Conservation (phyloP, 208 protist species). For the Vickermania ingenoplastis region DNA sequence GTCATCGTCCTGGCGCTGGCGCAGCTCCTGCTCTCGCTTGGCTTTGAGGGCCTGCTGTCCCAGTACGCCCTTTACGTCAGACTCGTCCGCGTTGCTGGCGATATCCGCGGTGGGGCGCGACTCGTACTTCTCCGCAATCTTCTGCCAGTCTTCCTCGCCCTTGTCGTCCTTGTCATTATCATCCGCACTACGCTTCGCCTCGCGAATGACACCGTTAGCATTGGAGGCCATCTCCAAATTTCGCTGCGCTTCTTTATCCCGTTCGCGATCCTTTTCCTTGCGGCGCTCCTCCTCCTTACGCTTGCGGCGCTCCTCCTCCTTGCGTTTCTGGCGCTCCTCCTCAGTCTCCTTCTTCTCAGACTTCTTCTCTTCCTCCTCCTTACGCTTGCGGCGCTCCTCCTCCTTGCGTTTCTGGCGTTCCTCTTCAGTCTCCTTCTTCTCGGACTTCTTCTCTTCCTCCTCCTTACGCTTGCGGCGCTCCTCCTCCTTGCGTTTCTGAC, state of each 20-base stretch:
- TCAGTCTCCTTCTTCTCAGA: conserved; percentile 2
- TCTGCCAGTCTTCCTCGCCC: conserved; percentile 60
- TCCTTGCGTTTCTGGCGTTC: conserved; percentile 1
- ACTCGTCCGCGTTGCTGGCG: conserved; percentile 29
- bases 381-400: neutral
- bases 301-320: conserved; percentile 10
- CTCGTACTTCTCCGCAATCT: conserved; percentile 67
- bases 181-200: conserved; percentile 25
- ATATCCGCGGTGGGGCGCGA: conserved; percentile 19
- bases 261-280: conserved; percentile 14
- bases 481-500: conserved; percentile 47
- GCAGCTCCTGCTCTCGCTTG: conserved; percentile 72
- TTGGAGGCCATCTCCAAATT: conserved; percentile 13
- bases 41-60: conserved; percentile 79
- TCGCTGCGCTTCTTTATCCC: conserved; percentile 19
- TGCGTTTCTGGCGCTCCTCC: conserved; percentile 10
- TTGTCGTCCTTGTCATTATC: conserved; percentile 10
- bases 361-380: conserved; percentile 4
- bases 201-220: conserved; percentile 47
- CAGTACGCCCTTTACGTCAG: conserved; percentile 59
- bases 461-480: conserved; percentile 22
- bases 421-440: conserved; percentile 20
- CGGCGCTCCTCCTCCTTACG: conserved; percentile 5
- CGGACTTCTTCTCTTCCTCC: conserved; percentile 38
- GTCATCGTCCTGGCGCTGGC: conserved; percentile 18